phyloP scores from a whole-genome alignment of 768 basidiomycete genomes.

The Podaxis mareebaensis region DNA sequence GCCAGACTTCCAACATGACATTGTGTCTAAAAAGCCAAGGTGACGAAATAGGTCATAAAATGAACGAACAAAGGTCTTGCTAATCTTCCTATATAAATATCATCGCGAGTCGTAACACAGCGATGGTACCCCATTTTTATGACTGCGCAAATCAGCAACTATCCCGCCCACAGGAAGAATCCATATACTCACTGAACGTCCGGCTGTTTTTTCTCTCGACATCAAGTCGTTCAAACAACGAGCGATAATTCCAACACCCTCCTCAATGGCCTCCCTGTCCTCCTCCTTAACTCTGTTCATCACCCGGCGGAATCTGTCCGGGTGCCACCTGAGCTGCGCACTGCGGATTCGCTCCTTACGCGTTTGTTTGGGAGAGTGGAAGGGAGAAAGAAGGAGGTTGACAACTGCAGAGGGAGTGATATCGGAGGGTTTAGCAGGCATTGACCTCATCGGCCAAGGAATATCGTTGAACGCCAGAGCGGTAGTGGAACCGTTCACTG shows the following conservation, averaged over 20 bases:
- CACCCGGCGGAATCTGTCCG: slow-evolving; percentile 69
- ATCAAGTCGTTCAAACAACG: slow-evolving; percentile 69
- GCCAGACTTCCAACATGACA: background rate
- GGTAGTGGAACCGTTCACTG: slow-evolving; percentile 44
- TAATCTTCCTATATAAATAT: background rate
- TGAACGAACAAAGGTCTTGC: background rate
- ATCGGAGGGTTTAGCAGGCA: slow-evolving; percentile 45
- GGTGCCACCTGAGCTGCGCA: slow-evolving; percentile 79
- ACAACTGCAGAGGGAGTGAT: slow-evolving; percentile 56
- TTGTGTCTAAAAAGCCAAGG: background rate
- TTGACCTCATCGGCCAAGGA: slow-evolving; percentile 66
- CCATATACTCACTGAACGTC: slow-evolving; percentile 14
- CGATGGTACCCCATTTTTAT: background rate
- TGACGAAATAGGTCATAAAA: background rate
- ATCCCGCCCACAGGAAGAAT: background rate
- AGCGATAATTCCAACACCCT: slow-evolving; percentile 64
- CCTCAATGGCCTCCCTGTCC: slow-evolving; percentile 57
- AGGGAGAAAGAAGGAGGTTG: slow-evolving; percentile 62
- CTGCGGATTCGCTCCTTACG: slow-evolving; percentile 66
- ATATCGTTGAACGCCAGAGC: slow-evolving; percentile 58
- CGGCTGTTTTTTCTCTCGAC: slow-evolving; percentile 34
- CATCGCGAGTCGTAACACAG: background rate
- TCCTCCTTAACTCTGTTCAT: slow-evolving; percentile 50
- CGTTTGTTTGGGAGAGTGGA: slow-evolving; percentile 58
- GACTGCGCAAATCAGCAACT: background rate